Base-by-base conservation (phyloP, 768 basidiomycete species). In the Termitomyces sp. region DNA sequence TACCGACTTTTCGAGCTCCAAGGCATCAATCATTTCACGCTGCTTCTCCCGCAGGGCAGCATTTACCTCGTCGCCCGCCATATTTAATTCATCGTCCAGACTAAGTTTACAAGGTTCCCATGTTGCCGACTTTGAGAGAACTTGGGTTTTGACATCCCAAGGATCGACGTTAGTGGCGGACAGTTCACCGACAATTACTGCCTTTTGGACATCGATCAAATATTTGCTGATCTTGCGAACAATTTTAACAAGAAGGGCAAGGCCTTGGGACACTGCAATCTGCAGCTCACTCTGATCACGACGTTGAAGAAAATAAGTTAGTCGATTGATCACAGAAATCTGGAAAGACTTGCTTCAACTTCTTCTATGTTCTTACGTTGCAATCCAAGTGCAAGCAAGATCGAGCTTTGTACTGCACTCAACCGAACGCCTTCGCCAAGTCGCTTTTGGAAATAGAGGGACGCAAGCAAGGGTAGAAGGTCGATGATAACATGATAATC, bases 401-500 rank as follows among this genome's bases (percentile, higher is more conserved):
- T 95, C 7, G 93, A 89, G 63, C 89, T 89, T 74, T 98, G 97
- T 5, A 98, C 89, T 0, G 90, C 92, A 44, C 91, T 92, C 20
- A 98, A 72, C 46, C 74, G 82, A 20, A 90, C 75, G 18, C 87
- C 86, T 5, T 78, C 78, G 1, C 85, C 86, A 7, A 90, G 71
- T 34, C 86, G 81, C 64, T 78, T 81, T 65, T 93, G 85, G 71
- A 98, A 99, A 75, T 89, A 96, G 15, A 98, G 77, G n/a, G 81
- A 74, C 3, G 93, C 86, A 39, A 94, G 74, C 0, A 77, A 81
- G 0, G 97, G 96, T 16, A 99, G 79, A 27, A 98, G 79, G 71
- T 99, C 97, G 42, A 98, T 80, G 58, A 98, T 84, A 65, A 96
- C 93, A 69, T 98, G 97, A 67, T 96, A 98, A 72, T 98, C 97